Evolutionary conservation across 148 eudicot species (phyloP).

Genomic region (Vaccinium corymbosum): DNA sequence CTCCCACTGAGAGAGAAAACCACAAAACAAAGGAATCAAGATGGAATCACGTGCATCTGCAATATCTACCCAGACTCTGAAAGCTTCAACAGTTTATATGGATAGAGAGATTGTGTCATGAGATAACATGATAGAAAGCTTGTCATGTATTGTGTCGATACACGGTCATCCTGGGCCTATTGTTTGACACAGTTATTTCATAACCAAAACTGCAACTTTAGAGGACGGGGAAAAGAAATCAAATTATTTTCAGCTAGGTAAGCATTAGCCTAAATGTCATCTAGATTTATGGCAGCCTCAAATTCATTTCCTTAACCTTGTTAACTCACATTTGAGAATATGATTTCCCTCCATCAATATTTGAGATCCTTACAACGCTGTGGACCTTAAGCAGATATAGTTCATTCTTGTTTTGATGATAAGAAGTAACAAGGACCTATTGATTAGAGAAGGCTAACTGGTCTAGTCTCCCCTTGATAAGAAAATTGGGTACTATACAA

Average conservation of each 20-base stretch:
- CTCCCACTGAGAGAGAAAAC: conserved; percentile 28
- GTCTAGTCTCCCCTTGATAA: background rate
- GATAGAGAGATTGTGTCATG: background rate
- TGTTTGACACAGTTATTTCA: background rate
- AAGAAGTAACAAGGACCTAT: conserved; percentile 1
- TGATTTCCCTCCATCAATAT: background rate
- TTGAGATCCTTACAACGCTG: background rate
- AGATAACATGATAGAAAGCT: background rate
- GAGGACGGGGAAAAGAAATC: background rate
- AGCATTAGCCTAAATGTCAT: background rate
- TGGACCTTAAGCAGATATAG: background rate
- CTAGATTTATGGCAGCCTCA: background rate
- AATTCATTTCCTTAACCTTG: background rate
- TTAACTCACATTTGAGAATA: background rate
- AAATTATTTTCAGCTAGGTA: background rate
- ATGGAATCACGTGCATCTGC: background rate
- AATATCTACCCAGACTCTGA: background rate
- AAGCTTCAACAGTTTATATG: background rate
- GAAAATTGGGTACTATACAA: background rate
- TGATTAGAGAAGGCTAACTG: background rate
- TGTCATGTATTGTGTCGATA: background rate
- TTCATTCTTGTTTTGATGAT: background rate
- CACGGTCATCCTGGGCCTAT: background rate
- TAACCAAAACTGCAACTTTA: background rate
- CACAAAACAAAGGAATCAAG: conserved; percentile 5